Evolutionary conservation across 148 eudicot genomes (phyloP), one percentile per base, ranked within the genome.

Genomic region (Silene uniflora): DNA sequence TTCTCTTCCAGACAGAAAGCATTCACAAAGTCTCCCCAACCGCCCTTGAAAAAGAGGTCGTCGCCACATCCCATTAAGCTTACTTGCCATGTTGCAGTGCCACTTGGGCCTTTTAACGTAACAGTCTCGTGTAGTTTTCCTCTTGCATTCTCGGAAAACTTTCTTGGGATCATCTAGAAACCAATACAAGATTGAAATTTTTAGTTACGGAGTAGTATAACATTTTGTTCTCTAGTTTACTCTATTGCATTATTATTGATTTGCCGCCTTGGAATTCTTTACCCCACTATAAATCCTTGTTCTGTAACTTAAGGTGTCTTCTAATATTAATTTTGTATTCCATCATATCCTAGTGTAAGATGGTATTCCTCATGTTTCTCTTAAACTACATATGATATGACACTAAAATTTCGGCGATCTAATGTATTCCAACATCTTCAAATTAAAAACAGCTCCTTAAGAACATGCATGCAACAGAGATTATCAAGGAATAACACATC

Each of bases 101-200:
- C 89, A 81, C 87, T 86, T 10, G 89, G 91, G 65, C 87, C 87
- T 78, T 66, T 74, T 59, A 88, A 67, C 24, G 62, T 61, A 55
- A 85, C 76, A 2, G 59, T 83, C 58, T 79, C 83, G 0, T 56
- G 76, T 44, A 86, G 69, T 71, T 78, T 85, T 42, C 80, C 81
- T 42, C 76, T 72, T 74, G 76, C 66, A 68, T 85, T 86, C 52
- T 82, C 78, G 25, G 84, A 54, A 54, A 88, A 83, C 32, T 81
- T 88, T 73, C 75, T 67, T 10, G 89, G 89, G 42, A 88, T 81
- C 81, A 82, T 82, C 91, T 86, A 82, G 67, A 78, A 63, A 80
- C 9, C 35, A 54, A 32, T n/a, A n/a, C n/a, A n/a, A n/a, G n/a
- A n/a, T n/a, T 39, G 44, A 39, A 39, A 1, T 39, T 6, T 35